Conservation (phyloP, 768 basidiomycete species). For the Lactarius hatsudake region DNA sequence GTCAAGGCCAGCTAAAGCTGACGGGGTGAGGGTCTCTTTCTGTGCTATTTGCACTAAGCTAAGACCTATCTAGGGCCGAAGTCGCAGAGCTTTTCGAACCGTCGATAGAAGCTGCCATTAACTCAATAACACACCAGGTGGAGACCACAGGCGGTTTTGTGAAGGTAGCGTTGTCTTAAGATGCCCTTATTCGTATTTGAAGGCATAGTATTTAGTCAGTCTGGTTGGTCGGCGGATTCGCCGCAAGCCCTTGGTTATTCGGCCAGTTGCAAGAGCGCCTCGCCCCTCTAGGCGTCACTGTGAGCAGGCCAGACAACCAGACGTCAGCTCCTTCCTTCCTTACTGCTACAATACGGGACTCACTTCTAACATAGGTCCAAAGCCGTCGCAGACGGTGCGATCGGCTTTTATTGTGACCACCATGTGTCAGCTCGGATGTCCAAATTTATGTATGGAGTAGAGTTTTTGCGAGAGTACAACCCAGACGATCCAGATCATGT, state of each 20-base stretch:
- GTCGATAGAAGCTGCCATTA: conserved; percentile 68
- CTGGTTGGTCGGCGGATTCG: conserved; percentile 81
- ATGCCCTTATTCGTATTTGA: conserved; percentile 1
- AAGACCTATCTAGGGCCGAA: conserved; percentile 35
- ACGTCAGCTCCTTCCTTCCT: conserved; percentile 47
- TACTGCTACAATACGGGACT: conserved; percentile 1
- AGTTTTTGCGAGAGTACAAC: conserved; percentile 69
- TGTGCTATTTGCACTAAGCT: background rate
- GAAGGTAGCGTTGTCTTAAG: conserved; percentile 41
- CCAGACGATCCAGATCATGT: conserved; percentile 63
- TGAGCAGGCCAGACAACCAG: conserved; percentile 76
- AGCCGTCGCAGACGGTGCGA: conserved; percentile 80
- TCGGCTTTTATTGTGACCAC: conserved; percentile 83
- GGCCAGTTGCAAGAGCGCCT: conserved; percentile 70
- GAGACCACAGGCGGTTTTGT: conserved; percentile 65
- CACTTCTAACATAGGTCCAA: conserved; percentile 54
- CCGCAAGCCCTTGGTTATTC: conserved; percentile 80
- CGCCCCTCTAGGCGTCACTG: conserved; percentile 49
- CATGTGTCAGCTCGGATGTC: conserved; percentile 80
- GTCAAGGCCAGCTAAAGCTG: conserved; percentile 67
- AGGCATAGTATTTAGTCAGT: conserved; percentile 50
- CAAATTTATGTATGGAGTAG: conserved; percentile 78
- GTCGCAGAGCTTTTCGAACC: conserved; percentile 78
- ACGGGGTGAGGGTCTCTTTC: conserved; percentile 48
- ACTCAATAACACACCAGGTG: conserved; percentile 68